Evolutionary conservation across 2,329 filamentous ascomycete species (phyloP).

Genomic region (Biscogniauxia mediterranea): DNA sequence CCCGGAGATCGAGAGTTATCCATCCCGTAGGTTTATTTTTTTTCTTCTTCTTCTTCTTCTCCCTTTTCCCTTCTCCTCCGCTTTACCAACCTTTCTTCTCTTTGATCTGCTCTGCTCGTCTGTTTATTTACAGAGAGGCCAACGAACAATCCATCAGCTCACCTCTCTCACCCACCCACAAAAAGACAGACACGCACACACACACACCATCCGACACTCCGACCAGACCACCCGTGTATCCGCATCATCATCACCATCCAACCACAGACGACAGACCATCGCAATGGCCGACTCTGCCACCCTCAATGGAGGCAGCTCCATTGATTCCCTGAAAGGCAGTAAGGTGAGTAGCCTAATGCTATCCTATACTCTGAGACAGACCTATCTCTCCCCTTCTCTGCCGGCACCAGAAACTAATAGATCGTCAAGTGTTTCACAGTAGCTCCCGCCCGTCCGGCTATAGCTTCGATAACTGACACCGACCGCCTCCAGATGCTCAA

Average conservation of each 20-base stretch:
- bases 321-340: conserved; percentile 52
- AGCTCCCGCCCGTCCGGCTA: conserved; percentile 13
- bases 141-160: conserved; percentile 11
- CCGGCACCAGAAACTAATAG: conserved; percentile 30
- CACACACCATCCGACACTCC: conserved; percentile 14
- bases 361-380: neutral
- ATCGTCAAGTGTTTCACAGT: conserved; percentile 32
- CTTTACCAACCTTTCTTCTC: too few relatives aligned
- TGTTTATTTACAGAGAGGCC: neutral
- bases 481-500: conserved; percentile 41
- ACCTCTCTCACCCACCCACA: conserved; percentile 7
- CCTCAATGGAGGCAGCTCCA: conserved; percentile 49
- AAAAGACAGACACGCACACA: conserved; percentile 5
- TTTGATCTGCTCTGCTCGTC: neutral
- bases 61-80: neutral
- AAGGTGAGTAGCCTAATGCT: conserved; percentile 40
- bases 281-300: conserved; percentile 44
- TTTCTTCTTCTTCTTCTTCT: too few relatives aligned
- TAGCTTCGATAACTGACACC: conserved; percentile 30
- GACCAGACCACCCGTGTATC: conserved; percentile 3
- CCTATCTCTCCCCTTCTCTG: neutral
- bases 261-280: conserved; percentile 12
- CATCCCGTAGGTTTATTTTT: neutral
- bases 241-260: conserved; percentile 23
- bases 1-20: neutral